Conservation (phyloP, 345 rosid genomes). For the Trapa bicornis region DNA sequence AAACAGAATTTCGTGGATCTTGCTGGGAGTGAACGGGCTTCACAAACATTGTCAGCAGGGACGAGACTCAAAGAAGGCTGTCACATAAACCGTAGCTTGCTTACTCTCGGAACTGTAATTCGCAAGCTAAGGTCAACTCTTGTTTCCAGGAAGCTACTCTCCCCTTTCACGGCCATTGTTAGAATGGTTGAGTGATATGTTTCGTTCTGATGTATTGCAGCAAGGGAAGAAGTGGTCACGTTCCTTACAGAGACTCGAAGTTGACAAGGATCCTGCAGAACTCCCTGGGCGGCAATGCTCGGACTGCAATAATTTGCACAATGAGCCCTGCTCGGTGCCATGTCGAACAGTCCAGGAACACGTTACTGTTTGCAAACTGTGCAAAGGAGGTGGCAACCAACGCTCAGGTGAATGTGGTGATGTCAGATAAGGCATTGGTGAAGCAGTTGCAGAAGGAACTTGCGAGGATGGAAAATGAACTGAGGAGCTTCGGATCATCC, state of each 20-base stretch:
- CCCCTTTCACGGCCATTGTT: too few species aligned
- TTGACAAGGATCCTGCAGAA: conserved; percentile 78
- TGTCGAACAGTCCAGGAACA: conserved; percentile 82
- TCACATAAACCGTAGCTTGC: conserved; percentile 82
- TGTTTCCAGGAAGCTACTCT: not conserved
- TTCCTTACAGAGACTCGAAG: conserved; percentile 89
- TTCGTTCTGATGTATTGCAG: conserved; percentile 25
- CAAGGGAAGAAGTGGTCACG: conserved; percentile 61
- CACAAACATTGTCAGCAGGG: conserved; percentile 65
- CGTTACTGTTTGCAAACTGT: conserved; percentile 75
- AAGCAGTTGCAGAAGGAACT: conserved; percentile 68
- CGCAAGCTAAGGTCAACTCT: conserved; percentile 62
- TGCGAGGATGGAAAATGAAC: conserved; percentile 58
- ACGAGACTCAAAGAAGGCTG: conserved; percentile 83
- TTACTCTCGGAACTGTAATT: conserved; percentile 84
- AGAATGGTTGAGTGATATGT: not conserved
- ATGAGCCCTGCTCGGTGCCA: conserved; percentile 73
- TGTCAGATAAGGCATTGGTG: conserved; percentile 87
- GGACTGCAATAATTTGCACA: conserved; percentile 81
- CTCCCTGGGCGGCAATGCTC: conserved; percentile 79
- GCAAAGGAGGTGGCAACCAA: conserved; percentile 75
- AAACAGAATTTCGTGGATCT: conserved; percentile 76
- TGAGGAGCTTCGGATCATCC: conserved; percentile 38
- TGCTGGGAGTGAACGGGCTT: conserved; percentile 92
- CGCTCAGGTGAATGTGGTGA: conserved; percentile 65